Percentiles rank a stretch among this genome's conserved stretches.
Evolutionary conservation across 768 basidiomycete genomes (phyloP).

Genomic region (Xerocomellus amylosporus): DNA sequence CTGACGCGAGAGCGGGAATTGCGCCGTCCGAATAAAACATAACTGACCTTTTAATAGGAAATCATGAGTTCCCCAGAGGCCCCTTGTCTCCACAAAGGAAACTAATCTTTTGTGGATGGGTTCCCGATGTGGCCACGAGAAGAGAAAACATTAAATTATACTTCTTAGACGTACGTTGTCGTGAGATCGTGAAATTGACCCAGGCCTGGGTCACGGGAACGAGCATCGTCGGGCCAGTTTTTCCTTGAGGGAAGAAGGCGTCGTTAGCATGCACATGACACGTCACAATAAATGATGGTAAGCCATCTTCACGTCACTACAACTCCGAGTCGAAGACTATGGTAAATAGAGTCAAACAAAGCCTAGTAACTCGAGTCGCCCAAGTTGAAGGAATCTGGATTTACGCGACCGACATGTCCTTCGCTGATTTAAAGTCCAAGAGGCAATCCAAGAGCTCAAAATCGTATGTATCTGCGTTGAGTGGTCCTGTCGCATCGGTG

Average conservation of each 20-base stretch:
- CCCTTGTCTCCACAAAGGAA: constrained; percentile 10
- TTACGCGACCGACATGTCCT: constrained; percentile 31
- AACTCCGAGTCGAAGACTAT: no score
- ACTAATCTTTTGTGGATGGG: not conserved
- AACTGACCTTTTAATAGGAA: not conserved
- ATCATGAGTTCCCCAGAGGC: not conserved
- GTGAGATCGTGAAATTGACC: not conserved
- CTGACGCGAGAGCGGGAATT: not conserved
- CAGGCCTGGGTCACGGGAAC: not conserved
- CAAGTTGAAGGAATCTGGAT: no score
- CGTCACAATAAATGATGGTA: no score
- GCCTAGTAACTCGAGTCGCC: no score
- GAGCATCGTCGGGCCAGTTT: not conserved
- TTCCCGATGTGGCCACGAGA: not conserved
- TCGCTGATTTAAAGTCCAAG: constrained; percentile 30
- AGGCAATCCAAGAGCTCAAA: constrained; percentile 30
- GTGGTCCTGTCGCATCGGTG: constrained; percentile 20
- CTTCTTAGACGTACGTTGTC: not conserved
- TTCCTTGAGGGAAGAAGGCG: not conserved
- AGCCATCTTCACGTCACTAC: no score
- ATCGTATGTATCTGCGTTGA: constrained; percentile 37
- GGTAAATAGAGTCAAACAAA: constrained; percentile 14
- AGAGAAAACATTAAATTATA: not conserved
- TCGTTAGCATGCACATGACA: not conserved
- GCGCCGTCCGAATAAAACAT: not conserved